Evolutionary conservation across 2,329 filamentous ascomycete species (phyloP), one percentile per base, ranked within the genome.

Genomic region (Exophiala sp.): DNA sequence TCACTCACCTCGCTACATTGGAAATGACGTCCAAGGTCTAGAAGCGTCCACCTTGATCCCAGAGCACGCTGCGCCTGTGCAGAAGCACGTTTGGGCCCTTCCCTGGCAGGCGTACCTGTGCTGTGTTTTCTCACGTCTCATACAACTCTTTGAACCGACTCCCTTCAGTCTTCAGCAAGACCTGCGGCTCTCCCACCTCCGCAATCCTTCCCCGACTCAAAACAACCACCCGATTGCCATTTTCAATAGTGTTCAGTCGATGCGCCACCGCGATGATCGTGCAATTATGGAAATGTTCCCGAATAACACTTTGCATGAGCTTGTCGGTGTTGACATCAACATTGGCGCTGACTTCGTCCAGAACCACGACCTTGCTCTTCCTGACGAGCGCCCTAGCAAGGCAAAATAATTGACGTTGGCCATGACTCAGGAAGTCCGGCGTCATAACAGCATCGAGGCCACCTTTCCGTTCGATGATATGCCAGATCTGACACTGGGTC

Each of bases 371-470:
- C 20, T 69, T 72, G 46, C 71, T 69, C 7, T 68, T 65, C 7
- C 77, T 69, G 6, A 87, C 66, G 14, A 86, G 72, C 0, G 82
- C 84, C 0, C 83, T 69, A 0, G 80, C 83, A 1, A 88, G 74
- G 58, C 78, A 83, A 60, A 88, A 84, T 0, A 87, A 72, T 62
- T 87, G 84, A 41, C 77, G 77, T 65, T 87, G 84, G 0, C 85
- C 85, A 33, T 79, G 76, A 4, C 75, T 79, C 5, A 84, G 70
- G 47, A 73, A 70, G 5, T 78, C 72, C 1, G 75, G 68, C n/a
- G 72, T 71, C 58, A 85, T 74, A 1, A 71, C 66, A 2, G 67
- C 65, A 55, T 71, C 68, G 2, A 76, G 60, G 7, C 65, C 68
- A 5, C 72, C 74, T 50, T 72, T 70, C 48, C 69, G 68, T 52